phyloP scores from a whole-genome alignment of 2,329 filamentous ascomycete genomes.

The Biscogniauxia marginata region DNA sequence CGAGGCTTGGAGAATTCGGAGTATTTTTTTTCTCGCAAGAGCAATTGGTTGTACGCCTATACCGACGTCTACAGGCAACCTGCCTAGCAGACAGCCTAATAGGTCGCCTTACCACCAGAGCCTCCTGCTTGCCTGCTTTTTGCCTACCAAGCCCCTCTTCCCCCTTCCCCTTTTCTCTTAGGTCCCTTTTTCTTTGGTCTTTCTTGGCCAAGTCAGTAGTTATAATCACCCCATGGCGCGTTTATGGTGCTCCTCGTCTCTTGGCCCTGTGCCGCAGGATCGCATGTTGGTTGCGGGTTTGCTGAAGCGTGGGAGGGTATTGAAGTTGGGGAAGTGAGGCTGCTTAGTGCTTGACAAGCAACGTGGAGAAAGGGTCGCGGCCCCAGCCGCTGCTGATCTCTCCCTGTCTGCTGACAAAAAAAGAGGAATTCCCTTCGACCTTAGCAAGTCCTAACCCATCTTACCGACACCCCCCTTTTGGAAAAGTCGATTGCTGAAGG shows the following conservation, averaged over 20 bases:
- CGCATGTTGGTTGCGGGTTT: slow-evolving; percentile 2
- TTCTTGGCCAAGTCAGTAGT: neutral
- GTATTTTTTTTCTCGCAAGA: neutral
- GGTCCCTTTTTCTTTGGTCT: neutral
- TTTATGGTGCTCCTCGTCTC: slow-evolving; percentile 8
- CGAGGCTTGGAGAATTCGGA: slow-evolving; percentile 10
- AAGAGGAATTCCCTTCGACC: slow-evolving; percentile 9
- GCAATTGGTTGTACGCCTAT: neutral
- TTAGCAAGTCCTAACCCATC: slow-evolving; percentile 6
- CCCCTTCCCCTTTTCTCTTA: slow-evolving; percentile 2
- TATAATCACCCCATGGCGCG: slow-evolving; percentile 4
- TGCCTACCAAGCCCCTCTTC: slow-evolving; percentile 12
- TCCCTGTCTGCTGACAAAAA: neutral
- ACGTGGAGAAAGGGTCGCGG: slow-evolving; percentile 16
- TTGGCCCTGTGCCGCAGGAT: slow-evolving; percentile 11
- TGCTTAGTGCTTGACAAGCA: neutral
- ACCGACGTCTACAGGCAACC: slow-evolving; percentile 8
- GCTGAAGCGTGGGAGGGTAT: neutral
- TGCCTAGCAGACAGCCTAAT: slow-evolving; percentile 13
- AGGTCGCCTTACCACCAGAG: slow-evolving; percentile 21
- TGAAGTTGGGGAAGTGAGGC: neutral
- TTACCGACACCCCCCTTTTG: slow-evolving; percentile 15
- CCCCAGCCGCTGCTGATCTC: neutral
- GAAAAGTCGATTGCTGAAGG: slow-evolving; percentile 10
- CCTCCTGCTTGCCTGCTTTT: slow-evolving; percentile 13